These are phyloP conservation scores for Leptomonas pyrrhocoris DNA, from an alignment of 208 protist species.

Conservation along the genomic window DNA sequence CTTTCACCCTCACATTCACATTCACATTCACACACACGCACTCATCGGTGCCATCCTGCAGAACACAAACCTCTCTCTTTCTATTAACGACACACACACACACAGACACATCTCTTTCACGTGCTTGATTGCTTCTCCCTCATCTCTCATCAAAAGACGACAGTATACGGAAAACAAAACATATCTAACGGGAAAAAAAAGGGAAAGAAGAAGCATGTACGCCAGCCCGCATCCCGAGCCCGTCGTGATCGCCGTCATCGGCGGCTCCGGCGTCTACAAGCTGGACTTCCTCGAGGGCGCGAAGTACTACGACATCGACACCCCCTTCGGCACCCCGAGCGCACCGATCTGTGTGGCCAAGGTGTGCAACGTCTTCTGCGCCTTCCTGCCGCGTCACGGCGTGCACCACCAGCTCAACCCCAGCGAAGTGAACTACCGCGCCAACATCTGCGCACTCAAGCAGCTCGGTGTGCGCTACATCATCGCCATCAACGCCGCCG, in stretches of 20 bases:
- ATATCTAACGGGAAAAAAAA: too few species aligned
- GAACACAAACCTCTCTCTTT: too few species aligned
- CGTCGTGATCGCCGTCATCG: conserved; percentile 81
- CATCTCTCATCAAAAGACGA: not conserved
- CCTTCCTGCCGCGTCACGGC: conserved; percentile 91
- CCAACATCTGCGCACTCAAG: conserved; percentile 93
- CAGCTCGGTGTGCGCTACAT: conserved; percentile 85
- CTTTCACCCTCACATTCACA: too few species aligned
- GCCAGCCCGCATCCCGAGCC: conserved; percentile 57
- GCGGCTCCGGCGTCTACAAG: conserved; percentile 88
- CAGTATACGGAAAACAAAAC: not conserved
- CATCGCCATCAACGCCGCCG: conserved; percentile 87
- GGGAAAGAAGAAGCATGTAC: conserved; percentile 29
- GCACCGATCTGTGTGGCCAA: conserved; percentile 68
- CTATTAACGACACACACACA: not conserved
- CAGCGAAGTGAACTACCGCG: conserved; percentile 89
- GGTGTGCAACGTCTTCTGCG: conserved; percentile 56
- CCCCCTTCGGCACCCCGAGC: conserved; percentile 87
- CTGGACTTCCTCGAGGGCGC: conserved; percentile 57
- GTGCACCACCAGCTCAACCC: conserved; percentile 75
- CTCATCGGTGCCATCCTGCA: too few species aligned
- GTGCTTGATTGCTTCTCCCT: conserved; percentile 1
- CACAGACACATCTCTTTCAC: conserved; percentile 9
- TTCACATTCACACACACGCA: not conserved
- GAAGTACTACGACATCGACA: conserved; percentile 69